Percentiles rank a stretch among this genome's conserved stretches.
These are phyloP conservation scores for Ophiostoma angusticollis DNA, from an alignment of 2,329 filamentous ascomycete genomes.

Conservation along the genomic window DNA sequence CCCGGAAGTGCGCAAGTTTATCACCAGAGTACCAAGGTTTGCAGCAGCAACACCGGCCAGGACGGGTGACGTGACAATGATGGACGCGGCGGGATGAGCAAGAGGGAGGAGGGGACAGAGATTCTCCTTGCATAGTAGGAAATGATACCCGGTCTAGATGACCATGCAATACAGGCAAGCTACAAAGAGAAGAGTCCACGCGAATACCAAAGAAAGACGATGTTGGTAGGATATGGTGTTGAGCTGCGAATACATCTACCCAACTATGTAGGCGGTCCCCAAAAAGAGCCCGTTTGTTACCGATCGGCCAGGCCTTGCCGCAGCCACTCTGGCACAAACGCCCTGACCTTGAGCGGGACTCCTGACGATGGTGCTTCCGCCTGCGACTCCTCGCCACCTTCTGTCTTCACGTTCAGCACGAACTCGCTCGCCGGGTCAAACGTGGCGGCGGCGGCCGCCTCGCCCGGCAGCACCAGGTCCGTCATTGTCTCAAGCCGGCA, in stretches of 20 bases:
- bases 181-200: no score
- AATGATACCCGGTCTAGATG: conserved; percentile 3
- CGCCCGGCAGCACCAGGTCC: conserved; percentile 54
- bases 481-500: conserved; percentile 90
- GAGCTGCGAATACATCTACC: no score
- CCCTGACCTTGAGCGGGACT: conserved; percentile 55
- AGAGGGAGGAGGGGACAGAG: neutral
- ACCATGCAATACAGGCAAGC: no score
- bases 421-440: conserved; percentile 50
- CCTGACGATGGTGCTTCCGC: conserved; percentile 37
- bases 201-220: no score
- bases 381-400: conserved; percentile 22
- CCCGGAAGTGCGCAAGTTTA: conserved; percentile 11
- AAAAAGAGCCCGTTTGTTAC: no score
- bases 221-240: no score
- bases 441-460: conserved; percentile 47
- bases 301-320: conserved; percentile 25
- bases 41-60: neutral
- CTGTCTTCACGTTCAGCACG: conserved; percentile 26
- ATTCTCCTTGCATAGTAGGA: neutral
- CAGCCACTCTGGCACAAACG: conserved; percentile 74
- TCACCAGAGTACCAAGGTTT: conserved; percentile 10
- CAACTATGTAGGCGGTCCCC: no score
- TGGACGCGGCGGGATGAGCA: conserved; percentile 5
- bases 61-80: conserved; percentile 3